Percentiles rank a stretch among this genome's conserved stretches.
These are phyloP conservation scores for Leccinum arenicola DNA, from an alignment of 768 basidiomycete genomes.

Conservation along the genomic window DNA sequence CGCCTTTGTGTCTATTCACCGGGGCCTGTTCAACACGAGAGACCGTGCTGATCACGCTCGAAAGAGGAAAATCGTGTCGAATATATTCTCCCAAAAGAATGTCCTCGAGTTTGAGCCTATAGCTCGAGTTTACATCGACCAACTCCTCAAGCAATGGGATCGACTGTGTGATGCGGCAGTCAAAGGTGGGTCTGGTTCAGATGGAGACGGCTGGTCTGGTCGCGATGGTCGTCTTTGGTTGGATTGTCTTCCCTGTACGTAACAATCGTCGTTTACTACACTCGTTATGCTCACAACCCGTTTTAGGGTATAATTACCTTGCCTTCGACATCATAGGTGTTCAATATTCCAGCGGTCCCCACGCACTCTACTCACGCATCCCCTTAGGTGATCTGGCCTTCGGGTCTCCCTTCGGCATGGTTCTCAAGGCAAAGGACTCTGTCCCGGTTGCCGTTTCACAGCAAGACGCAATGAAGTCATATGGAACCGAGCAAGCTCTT, in stretches of 20 bases:
- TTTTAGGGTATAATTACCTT: conserved; percentile 55
- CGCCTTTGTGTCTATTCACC: conserved; percentile 70
- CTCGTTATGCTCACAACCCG: conserved; percentile 7
- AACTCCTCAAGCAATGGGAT: conserved; percentile 75
- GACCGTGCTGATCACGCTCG: conserved; percentile 77
- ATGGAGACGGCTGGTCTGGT: conserved; percentile 66
- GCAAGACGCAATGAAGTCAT: conserved; percentile 51
- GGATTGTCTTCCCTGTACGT: conserved; percentile 70
- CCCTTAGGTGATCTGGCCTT: conserved; percentile 67
- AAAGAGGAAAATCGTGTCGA: conserved; percentile 88
- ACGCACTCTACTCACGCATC: neutral
- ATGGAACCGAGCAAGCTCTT: conserved; percentile 43
- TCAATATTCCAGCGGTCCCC: neutral
- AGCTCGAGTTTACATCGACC: conserved; percentile 55
- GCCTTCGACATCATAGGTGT: conserved; percentile 76
- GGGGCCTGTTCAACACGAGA: conserved; percentile 78
- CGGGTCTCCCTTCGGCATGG: conserved; percentile 88
- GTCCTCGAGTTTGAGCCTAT: conserved; percentile 87
- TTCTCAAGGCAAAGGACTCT: conserved; percentile 66
- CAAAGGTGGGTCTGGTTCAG: conserved; percentile 54
- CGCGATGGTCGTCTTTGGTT: conserved; percentile 65
- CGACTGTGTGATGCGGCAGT: conserved; percentile 52
- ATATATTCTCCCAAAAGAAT: conserved; percentile 81
- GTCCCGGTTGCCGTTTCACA: conserved; percentile 65
- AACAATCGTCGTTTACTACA: neutral